Base-by-base conservation (phyloP, 2,329 filamentous ascomycete genomes). In the Leptographium flavum region DNA sequence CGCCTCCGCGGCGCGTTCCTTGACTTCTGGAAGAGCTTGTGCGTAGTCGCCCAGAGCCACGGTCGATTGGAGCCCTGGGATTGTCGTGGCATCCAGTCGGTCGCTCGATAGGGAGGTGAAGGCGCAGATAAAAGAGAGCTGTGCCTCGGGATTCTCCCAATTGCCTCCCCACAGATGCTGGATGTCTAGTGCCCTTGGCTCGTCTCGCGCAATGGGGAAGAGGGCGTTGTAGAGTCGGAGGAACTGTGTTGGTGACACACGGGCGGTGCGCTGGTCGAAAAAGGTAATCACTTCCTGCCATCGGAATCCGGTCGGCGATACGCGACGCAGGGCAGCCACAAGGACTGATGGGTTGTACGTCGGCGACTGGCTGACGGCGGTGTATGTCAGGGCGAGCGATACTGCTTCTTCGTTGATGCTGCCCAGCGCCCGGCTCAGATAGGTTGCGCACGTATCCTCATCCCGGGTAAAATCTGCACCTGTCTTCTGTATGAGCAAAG, bases 61-160 rank as follows among this genome's bases (percentile, higher is more conserved):
- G 3, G 87, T 86, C 22, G 79, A 74, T 46, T 84, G 76, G 31
- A 96, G 72, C 30, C 82, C 78, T 1, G 87, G 90, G 47, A 96
- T 92, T 31, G 83, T 83, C 13, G 80, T 83, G 3, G 86, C 83
- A 59, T 96, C 87, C 23, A 94, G 71, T 55, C 88, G 76, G 25
- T 85, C 76, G 0, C 81, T 73, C 13, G 74, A 76, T 46, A 88
- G 73, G 4, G 83, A 84, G 21, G 90, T 72, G 59, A 90, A 95
- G 17, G 87, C 87, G 51, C 83, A 82, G 45, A 96, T 76, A 59
- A 96, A 95, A n/a, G 88, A 93, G 31, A 98, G 68, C 52, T 96
- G 90, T 0, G 92, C 86, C 50, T 94, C 80, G 14, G 83, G 76
- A 53, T 93, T 77, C 50, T 81, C 78, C 90, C 93, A 98, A 50